A percentile compares a stretch with the other conserved stretches of the same genome.
These are phyloP conservation scores for Saururus chinensis DNA, from an alignment of 164 flowering plant species.

Conservation along the genomic window DNA sequence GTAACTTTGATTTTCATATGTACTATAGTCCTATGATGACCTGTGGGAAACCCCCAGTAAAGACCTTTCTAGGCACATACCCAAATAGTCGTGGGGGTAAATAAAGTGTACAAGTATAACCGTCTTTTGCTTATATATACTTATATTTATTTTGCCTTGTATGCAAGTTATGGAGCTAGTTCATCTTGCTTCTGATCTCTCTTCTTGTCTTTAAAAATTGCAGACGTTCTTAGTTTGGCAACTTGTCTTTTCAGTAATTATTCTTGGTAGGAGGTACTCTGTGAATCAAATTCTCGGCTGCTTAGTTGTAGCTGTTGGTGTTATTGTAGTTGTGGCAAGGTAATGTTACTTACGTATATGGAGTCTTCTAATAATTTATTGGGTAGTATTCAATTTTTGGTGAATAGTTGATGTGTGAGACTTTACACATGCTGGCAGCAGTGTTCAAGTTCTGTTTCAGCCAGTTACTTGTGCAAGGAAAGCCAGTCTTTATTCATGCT, in stretches of 20 bases:
- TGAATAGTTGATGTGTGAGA: background rate
- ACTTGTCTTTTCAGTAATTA: slow-evolving; percentile 45
- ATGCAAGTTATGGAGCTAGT: background rate
- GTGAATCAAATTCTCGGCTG: slow-evolving; percentile 62
- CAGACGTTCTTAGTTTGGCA: slow-evolving; percentile 98
- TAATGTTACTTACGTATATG: slow-evolving; percentile 8
- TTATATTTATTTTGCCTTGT: too few species aligned
- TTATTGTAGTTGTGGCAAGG: slow-evolving; percentile 69
- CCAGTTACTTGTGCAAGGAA: too few species aligned
- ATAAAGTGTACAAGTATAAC: too few species aligned
- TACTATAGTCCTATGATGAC: too few species aligned
- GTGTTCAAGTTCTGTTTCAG: too few species aligned
- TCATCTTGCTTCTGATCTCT: background rate
- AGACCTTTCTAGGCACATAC: too few species aligned
- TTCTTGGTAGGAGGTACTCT: slow-evolving; percentile 57
- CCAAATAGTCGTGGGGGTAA: too few species aligned
- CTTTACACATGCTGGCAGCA: too few species aligned
- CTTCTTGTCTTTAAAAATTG: slow-evolving; percentile 4
- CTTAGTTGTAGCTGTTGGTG: slow-evolving; percentile 80
- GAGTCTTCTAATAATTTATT: background rate
- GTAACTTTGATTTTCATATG: too few species aligned
- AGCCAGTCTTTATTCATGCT: too few species aligned
- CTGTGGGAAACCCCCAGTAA: too few species aligned
- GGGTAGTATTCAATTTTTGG: background rate
- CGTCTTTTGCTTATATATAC: too few species aligned